phyloP scores from a whole-genome alignment of 164 flowering plant genomes.

The Vitis rotundifolia region DNA sequence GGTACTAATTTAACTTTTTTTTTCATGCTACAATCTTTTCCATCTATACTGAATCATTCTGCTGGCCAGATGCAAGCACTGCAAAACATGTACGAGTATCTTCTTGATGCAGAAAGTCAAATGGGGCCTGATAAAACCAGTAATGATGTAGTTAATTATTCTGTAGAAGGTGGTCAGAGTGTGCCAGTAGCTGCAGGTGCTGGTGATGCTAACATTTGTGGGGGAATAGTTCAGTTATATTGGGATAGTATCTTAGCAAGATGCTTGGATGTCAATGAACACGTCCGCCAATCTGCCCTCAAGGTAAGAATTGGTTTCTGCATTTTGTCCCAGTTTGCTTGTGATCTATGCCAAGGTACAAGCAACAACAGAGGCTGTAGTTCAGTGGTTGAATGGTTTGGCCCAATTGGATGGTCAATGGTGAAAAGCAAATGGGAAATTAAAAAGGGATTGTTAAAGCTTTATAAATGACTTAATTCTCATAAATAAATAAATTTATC shows the following conservation, averaged over 20 bases:
- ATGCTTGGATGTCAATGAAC: conserved; percentile 76
- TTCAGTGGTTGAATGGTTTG: no score
- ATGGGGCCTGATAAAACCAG: conserved; percentile 57
- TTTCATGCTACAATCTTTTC: background rate
- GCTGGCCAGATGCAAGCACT: conserved; percentile 77
- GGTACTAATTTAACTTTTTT: conserved; percentile 38
- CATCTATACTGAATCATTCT: conserved; percentile 18
- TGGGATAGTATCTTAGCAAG: conserved; percentile 81
- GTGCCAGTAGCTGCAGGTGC: conserved; percentile 99
- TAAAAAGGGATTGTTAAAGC: no score
- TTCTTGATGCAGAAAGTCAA: conserved; percentile 89
- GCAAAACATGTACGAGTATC: conserved; percentile 91
- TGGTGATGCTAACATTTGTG: conserved; percentile 96
- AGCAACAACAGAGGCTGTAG: no score
- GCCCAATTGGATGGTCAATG: no score
- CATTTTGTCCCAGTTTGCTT: no score
- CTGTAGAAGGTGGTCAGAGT: conserved; percentile 44
- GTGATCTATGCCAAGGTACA: no score
- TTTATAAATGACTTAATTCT: no score
- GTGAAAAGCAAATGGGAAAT: no score
- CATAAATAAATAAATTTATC: no score
- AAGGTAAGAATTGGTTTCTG: conserved; percentile 50
- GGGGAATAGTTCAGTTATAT: conserved; percentile 88
- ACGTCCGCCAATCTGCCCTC: conserved; percentile 80
- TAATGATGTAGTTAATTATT: conserved; percentile 25